Evolutionary conservation across 495 filamentous ascomycete genomes (phyloP).

Genomic region (Aspergillus mulundensis): DNA sequence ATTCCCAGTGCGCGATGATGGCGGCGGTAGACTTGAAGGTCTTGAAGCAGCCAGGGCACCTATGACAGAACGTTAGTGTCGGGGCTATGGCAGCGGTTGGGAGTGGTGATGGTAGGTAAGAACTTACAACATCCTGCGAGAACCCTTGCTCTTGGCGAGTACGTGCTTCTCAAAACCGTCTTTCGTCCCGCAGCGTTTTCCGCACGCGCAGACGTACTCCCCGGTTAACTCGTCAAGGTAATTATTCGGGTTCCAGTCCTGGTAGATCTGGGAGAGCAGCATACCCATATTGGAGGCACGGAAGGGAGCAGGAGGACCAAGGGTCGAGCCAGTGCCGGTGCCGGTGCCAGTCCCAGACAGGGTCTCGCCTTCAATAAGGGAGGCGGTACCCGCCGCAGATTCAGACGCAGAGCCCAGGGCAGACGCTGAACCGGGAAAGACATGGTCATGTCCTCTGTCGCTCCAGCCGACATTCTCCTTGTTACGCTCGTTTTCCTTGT

Average conservation of each 20-base stretch:
- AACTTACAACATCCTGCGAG: constrained; percentile 15
- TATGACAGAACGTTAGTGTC: not conserved
- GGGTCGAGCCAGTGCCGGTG: not conserved
- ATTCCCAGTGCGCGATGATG: constrained; percentile 50
- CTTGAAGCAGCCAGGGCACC: constrained; percentile 44
- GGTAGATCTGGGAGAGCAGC: constrained; percentile 14
- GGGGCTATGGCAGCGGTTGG: not conserved
- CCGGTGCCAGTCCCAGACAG: too few species aligned
- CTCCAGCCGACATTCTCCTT: constrained; percentile 1
- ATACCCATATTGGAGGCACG: not conserved
- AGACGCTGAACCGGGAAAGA: not conserved
- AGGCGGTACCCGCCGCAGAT: not conserved
- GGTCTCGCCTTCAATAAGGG: not conserved
- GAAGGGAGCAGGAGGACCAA: not conserved
- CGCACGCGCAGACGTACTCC: constrained; percentile 25
- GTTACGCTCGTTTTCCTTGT: not conserved
- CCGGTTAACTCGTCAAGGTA: constrained; percentile 22
- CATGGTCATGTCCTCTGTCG: not conserved
- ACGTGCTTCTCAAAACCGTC: constrained; percentile 24
- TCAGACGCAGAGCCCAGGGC: not conserved
- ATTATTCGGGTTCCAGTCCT: constrained; percentile 22
- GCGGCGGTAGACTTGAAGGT: constrained; percentile 40
- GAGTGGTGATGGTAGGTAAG: not conserved
- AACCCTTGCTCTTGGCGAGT: constrained; percentile 13
- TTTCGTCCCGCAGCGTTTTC: constrained; percentile 6